Conservation (phyloP, 2,329 filamentous ascomycete species). For the Aschersonia sp. region DNA sequence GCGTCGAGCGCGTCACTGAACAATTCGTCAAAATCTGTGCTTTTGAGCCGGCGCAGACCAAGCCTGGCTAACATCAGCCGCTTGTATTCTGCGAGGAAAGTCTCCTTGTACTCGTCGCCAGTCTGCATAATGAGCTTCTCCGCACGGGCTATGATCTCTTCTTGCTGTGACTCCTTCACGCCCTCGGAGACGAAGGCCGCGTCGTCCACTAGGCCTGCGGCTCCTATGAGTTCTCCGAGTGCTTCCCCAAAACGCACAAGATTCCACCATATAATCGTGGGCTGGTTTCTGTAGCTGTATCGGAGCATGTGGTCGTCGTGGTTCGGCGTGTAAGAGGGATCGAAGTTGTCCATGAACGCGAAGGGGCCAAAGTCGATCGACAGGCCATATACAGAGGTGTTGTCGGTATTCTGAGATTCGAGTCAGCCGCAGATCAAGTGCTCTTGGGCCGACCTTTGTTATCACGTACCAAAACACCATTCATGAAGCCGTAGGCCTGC, state of each 20-base stretch:
- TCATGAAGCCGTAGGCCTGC: conserved; percentile 99
- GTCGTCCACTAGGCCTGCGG: conserved; percentile 58
- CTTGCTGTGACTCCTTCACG: conserved; percentile 45
- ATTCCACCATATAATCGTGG: conserved; percentile 98
- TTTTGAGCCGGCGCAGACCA: conserved; percentile 55
- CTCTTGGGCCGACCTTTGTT: neutral
- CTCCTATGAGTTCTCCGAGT: conserved; percentile 75
- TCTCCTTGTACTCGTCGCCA: conserved; percentile 76
- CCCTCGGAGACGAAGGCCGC: conserved; percentile 57
- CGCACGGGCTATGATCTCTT: conserved; percentile 60
- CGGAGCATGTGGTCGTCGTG: conserved; percentile 82
- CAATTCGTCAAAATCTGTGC: conserved; percentile 63
- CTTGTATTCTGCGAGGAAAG: conserved; percentile 84
- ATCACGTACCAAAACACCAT: conserved; percentile 56
- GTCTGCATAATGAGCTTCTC: conserved; percentile 68
- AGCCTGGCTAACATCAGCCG: conserved; percentile 66
- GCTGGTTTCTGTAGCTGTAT: conserved; percentile 89
- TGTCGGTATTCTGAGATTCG: conserved; percentile 63
- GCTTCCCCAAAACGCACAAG: conserved; percentile 81
- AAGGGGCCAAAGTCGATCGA: conserved; percentile 94
- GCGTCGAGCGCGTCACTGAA: conserved; percentile 74
- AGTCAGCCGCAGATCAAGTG: neutral
- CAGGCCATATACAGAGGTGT: conserved; percentile 79
- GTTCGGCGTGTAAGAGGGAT: conserved; percentile 88
- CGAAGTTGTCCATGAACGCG: conserved; percentile 94